Evolutionary conservation across 352 stramenopile species (phyloP), one percentile per base, ranked within the genome.

Genomic region (Globisporangium cederbergense): DNA sequence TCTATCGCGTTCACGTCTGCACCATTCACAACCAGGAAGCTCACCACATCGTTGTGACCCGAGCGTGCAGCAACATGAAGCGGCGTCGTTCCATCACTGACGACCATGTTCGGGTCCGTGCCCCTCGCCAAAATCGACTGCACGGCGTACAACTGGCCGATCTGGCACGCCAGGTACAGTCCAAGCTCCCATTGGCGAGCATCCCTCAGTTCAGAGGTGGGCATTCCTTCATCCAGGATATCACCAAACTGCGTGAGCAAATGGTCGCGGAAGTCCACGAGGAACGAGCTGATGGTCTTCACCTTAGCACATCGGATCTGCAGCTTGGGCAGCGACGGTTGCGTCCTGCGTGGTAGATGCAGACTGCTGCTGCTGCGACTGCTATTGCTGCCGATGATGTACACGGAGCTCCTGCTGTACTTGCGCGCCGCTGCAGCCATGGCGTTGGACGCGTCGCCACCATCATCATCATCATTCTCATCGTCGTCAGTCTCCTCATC

Each of bases 181-280:
- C 77, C 77, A 5, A 83, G 61, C 28, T 85, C 73, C 80, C 80
- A 89, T 42, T 83, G 75, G 1, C 68, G 66, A 57, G 74, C 66
- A 42, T 75, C 71, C 16, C 65, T 66, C 28, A 73, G 43, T 7
- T 71, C 53, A 7, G 43, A n/a, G 0, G 56, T 49, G 0, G 22
- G 14, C 4, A 43, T n/a, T 9, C 28, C 16, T 9, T 58, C 54
- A 6, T 47, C 42, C 20, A 68, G 65, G 45, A 56, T 55, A 43
- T 71, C 64, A 60, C 54, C 55, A 2, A 69, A 74, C 54, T 80
- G 72, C 50, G 72, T 28, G 25, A 88, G 52, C 55, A 87, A 66
- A 32, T 83, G 75, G 36, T 79, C 75, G 13, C 70, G 67, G 46
- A 83, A 81, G 45, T 87, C 75, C 10, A 80, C 73, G 11, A 90